Evolutionary conservation across 306 rosid species (phyloP).

Genomic region (Corylus heterophylla): DNA sequence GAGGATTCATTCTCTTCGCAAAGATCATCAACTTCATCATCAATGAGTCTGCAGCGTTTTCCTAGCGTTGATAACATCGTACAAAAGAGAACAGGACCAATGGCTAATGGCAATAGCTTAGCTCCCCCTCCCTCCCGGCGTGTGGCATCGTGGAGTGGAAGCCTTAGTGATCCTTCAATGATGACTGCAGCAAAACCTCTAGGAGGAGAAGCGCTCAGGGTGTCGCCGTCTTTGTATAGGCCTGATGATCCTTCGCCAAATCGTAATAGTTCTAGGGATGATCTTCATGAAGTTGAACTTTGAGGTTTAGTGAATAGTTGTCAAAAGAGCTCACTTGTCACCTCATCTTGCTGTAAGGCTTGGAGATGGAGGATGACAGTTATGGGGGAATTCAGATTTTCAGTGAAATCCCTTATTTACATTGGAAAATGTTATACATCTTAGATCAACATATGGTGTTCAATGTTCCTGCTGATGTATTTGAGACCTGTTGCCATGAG

Average conservation of each 20-base stretch:
- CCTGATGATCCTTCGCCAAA: slow-evolving; percentile 42
- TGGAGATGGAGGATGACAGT: background rate
- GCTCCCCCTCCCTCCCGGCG: slow-evolving; percentile 55
- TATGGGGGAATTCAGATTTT: background rate
- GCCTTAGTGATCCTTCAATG: slow-evolving; percentile 46
- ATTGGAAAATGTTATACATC: background rate
- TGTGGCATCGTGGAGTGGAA: slow-evolving; percentile 83
- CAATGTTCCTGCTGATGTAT: background rate
- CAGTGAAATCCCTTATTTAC: background rate
- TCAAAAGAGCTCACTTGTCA: background rate
- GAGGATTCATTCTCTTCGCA: slow-evolving; percentile 45
- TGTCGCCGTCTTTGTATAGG: slow-evolving; percentile 43
- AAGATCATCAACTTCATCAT: slow-evolving; percentile 5
- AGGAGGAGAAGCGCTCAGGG: slow-evolving; percentile 47
- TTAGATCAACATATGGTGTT: slow-evolving; percentile 15
- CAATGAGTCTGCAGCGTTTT: slow-evolving; percentile 51
- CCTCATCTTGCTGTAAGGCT: background rate
- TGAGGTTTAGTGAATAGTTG: slow-evolving; percentile 40
- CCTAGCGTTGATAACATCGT: slow-evolving; percentile 68
- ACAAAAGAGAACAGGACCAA: slow-evolving; percentile 26
- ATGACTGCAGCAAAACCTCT: slow-evolving; percentile 37
- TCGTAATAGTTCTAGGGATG: slow-evolving; percentile 54
- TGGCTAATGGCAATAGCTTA: slow-evolving; percentile 20
- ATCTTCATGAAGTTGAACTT: slow-evolving; percentile 88
- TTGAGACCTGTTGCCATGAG: background rate